These are phyloP conservation scores for Lantana camara DNA, from an alignment of 257 asterid genomes.

Conservation along the genomic window DNA sequence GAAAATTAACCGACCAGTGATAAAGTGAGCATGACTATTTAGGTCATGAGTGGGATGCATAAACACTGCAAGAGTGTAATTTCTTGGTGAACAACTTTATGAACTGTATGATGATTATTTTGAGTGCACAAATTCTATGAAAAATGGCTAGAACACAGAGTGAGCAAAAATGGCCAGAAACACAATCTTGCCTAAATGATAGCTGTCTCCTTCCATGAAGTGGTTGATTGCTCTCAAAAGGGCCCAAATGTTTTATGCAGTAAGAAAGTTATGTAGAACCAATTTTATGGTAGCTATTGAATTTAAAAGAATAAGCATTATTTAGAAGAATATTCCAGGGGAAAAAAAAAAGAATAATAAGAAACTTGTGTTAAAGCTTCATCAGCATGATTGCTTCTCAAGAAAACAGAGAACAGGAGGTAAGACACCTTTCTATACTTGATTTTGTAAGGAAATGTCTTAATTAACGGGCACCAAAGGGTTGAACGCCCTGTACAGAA, in stretches of 20 bases:
- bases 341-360: too few species aligned
- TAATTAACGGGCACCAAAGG: too few species aligned
- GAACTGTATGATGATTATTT: background rate
- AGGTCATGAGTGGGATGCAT: too few species aligned
- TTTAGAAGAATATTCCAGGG: conserved; percentile 6
- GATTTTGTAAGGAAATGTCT: too few species aligned
- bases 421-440: too few species aligned
- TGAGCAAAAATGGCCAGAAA: background rate
- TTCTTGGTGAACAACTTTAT: too few species aligned
- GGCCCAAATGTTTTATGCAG: background rate
- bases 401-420: too few species aligned
- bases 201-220: background rate
- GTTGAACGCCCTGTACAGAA: too few species aligned
- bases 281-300: background rate
- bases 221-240: background rate
- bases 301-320: background rate
- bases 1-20: background rate
- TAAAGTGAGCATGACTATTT: background rate
- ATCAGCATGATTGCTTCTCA: too few species aligned
- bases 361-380: too few species aligned
- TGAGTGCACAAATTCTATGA: background rate
- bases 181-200: conserved; percentile 12
- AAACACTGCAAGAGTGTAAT: too few species aligned
- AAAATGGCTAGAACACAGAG: background rate
- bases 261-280: too few species aligned